phyloP scores from a whole-genome alignment of 768 basidiomycete species.

The Tubosaeta brunneosetosa region DNA sequence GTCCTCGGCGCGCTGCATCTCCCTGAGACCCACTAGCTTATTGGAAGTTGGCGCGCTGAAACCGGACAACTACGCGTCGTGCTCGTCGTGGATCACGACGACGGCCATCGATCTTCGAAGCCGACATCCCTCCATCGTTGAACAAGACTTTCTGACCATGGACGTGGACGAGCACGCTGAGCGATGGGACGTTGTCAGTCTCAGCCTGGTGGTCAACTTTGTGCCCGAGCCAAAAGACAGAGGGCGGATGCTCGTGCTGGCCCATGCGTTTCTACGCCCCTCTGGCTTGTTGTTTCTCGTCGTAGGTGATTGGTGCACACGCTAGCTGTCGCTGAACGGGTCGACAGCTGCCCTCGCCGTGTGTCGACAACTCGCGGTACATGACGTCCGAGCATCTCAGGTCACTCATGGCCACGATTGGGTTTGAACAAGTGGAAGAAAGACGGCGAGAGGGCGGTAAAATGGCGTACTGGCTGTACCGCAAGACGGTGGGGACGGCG shows the following conservation, averaged over 20 bases:
- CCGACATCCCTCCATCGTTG: constrained; percentile 72
- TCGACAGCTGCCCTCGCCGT: constrained; percentile 76
- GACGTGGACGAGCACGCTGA: constrained; percentile 44
- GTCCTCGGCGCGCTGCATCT: neutral
- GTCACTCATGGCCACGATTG: constrained; percentile 54
- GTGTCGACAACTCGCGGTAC: constrained; percentile 83
- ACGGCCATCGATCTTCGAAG: constrained; percentile 82
- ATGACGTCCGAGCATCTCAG: constrained; percentile 56
- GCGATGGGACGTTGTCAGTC: constrained; percentile 76
- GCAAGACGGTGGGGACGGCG: constrained; percentile 32
- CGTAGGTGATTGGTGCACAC: constrained; percentile 38
- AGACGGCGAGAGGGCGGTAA: constrained; percentile 70
- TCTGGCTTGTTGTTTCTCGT: constrained; percentile 67
- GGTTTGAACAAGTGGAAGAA: constrained; percentile 56
- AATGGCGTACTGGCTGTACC: constrained; percentile 84
- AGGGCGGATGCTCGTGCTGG: constrained; percentile 70
- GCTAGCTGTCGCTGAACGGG: constrained; percentile 7
- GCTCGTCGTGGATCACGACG: constrained; percentile 64
- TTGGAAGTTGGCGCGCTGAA: constrained; percentile 87
- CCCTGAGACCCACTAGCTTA: constrained; percentile 42
- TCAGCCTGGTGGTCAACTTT: constrained; percentile 89
- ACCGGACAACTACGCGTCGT: constrained; percentile 72
- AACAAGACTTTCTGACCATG: constrained; percentile 81
- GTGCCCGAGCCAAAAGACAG: constrained; percentile 69
- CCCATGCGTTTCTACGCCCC: constrained; percentile 49